Evolutionary conservation across 805 yeast species (phyloP).

Genomic region (Candida namnaoensis): DNA sequence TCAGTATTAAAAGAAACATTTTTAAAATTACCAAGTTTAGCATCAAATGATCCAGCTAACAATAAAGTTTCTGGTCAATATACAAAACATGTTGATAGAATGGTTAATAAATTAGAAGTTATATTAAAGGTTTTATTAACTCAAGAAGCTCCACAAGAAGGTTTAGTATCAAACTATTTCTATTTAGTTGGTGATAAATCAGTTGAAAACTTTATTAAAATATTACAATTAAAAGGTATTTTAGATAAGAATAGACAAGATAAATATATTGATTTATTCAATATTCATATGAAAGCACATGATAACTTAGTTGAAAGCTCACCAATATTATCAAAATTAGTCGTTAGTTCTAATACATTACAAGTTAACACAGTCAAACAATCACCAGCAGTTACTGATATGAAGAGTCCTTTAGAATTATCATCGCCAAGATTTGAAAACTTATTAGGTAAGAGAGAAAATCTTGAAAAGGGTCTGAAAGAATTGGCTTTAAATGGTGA

Average conservation of each 20-base stretch:
- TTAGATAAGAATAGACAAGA: constrained; percentile 11
- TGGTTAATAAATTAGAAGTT: constrained; percentile 40
- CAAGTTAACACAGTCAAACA: background rate
- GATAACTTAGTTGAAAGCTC: constrained; percentile 17
- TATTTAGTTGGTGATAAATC: constrained; percentile 58
- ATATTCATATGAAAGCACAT: constrained; percentile 16
- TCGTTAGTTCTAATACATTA: constrained; percentile 3
- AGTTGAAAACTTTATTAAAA: constrained; percentile 51
- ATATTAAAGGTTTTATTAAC: constrained; percentile 63
- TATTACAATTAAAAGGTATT: constrained; percentile 57
- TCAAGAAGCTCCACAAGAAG: constrained; percentile 55
- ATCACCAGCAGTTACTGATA: constrained; percentile 1
- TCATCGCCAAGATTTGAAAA: constrained; percentile 19
- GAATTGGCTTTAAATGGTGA: constrained; percentile 41
- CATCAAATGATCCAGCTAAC: constrained; percentile 5
- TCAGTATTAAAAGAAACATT: constrained; percentile 53
- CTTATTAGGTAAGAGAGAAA: constrained; percentile 17
- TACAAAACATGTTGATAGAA: constrained; percentile 33
- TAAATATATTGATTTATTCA: constrained; percentile 15
- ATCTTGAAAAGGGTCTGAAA: constrained; percentile 25
- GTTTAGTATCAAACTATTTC: constrained; percentile 57
- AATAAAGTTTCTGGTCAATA: constrained; percentile 19
- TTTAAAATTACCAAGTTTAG: constrained; percentile 11
- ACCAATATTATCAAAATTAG: constrained; percentile 15
- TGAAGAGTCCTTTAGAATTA: constrained; percentile 10